A percentile compares a stretch with the other conserved stretches of the same genome.
phyloP scores from a whole-genome alignment of 1,284 basidiomycete genomes.

The Coniferiporia weirii region DNA sequence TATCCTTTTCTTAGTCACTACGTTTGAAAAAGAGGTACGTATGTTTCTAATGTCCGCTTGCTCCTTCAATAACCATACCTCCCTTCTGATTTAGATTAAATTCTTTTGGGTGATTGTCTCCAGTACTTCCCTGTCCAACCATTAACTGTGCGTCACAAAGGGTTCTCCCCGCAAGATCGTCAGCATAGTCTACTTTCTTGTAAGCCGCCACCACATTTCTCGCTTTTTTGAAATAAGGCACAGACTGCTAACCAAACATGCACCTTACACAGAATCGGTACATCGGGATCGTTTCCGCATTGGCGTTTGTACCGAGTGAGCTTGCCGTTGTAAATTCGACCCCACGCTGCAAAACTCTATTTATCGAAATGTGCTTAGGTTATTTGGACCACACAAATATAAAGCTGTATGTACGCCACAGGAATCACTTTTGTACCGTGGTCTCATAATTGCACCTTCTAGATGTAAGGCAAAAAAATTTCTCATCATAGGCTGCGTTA shows the following conservation, averaged over 20 bases:
- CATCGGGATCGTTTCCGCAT: not conserved
- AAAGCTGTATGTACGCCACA: not conserved
- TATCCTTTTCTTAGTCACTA: not conserved
- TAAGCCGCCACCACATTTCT: not conserved
- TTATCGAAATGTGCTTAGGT: not conserved
- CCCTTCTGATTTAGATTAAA: not conserved
- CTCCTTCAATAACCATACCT: too few species aligned
- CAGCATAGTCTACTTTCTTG: conserved; percentile 2
- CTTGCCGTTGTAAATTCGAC: not conserved
- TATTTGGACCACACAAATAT: not conserved
- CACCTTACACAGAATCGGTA: conserved; percentile 2
- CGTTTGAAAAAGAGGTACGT: conserved; percentile 1
- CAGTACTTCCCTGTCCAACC: not conserved
- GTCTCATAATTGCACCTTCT: not conserved
- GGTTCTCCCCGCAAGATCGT: not conserved
- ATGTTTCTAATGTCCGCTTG: not conserved
- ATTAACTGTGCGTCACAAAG: not conserved
- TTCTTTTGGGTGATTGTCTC: not conserved
- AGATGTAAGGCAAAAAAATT: not conserved
- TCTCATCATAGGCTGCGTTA: not conserved
- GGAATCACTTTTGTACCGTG: not conserved
- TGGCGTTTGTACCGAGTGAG: not conserved
- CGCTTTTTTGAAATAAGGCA: not conserved
- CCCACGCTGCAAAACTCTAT: too few species aligned
- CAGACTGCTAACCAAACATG: not conserved